Evolutionary conservation across 345 rosid genomes (phyloP).

Genomic region (Linum tenue): DNA sequence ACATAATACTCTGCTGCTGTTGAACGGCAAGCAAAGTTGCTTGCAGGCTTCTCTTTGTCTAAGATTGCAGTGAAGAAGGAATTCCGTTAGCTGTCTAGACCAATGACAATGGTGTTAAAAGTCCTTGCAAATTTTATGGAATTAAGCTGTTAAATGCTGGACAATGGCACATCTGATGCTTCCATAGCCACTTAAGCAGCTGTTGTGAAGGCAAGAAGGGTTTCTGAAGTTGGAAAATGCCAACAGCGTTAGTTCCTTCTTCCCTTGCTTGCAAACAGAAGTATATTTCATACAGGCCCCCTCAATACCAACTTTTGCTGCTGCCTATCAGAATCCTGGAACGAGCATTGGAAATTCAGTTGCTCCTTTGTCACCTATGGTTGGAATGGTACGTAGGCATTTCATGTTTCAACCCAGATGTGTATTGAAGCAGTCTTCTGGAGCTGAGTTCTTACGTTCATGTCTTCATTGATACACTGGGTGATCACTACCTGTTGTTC

Average conservation of each 20-base stretch:
- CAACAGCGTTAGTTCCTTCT: neutral
- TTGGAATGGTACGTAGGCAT: constrained; percentile 59
- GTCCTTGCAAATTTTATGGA: constrained; percentile 70
- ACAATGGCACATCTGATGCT: constrained; percentile 68
- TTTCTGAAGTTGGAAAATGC: neutral
- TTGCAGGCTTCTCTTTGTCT: constrained; percentile 77
- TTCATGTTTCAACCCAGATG: too few species aligned
- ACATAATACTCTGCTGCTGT: neutral
- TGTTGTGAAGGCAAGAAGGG: constrained; percentile 45
- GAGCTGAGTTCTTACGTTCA: too few species aligned
- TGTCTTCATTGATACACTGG: too few species aligned
- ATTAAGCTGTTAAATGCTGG: constrained; percentile 54
- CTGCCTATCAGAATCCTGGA: constrained; percentile 45
- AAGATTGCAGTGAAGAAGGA: constrained; percentile 75
- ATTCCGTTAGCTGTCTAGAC: constrained; percentile 70
- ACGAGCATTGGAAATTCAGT: constrained; percentile 42
- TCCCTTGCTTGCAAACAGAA: neutral
- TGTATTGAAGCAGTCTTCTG: too few species aligned
- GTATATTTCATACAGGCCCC: constrained; percentile 33
- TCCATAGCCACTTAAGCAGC: constrained; percentile 60
- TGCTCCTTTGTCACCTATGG: constrained; percentile 42
- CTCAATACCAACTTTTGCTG: constrained; percentile 32
- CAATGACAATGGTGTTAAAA: constrained; percentile 59
- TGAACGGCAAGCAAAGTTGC: constrained; percentile 18
- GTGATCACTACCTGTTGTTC: too few species aligned